phyloP scores from a whole-genome alignment of 2,329 filamentous ascomycete genomes.

The Alternaria solani region DNA sequence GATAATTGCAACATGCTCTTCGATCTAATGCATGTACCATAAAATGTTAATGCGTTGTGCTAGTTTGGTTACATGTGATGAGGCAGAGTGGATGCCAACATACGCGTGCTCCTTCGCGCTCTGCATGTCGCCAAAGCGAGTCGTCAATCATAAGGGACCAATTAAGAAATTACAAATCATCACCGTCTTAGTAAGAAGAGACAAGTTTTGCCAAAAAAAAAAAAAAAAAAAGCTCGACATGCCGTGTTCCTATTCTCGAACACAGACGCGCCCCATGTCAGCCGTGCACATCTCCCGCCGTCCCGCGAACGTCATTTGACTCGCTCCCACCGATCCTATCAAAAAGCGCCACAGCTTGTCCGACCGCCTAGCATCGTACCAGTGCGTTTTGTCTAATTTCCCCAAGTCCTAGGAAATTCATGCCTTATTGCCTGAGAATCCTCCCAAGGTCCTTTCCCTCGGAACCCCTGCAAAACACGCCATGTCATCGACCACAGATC shows the following conservation, averaged over 20 bases:
- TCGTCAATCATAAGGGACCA: background rate
- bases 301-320: slow-evolving; percentile 7
- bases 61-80: background rate
- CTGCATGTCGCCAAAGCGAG: background rate
- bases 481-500: slow-evolving; percentile 2
- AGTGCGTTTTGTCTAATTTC: slow-evolving; percentile 4
- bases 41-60: background rate
- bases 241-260: background rate
- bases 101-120: background rate
- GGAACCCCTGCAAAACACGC: background rate
- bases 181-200: background rate
- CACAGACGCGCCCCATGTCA: background rate
- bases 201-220: background rate
- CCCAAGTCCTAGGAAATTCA: slow-evolving; percentile 2
- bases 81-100: background rate
- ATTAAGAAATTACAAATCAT: background rate
- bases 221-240: background rate
- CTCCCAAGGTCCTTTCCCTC: background rate
- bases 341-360: background rate
- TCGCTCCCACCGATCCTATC: slow-evolving; percentile 1
- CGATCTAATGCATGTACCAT: background rate
- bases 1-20: background rate
- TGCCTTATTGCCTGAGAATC: background rate
- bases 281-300: slow-evolving; percentile 9
- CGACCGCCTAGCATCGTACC: background rate